phyloP scores from a whole-genome alignment of 2,329 filamentous ascomycete species.

The Dichotomopilus funicola region DNA sequence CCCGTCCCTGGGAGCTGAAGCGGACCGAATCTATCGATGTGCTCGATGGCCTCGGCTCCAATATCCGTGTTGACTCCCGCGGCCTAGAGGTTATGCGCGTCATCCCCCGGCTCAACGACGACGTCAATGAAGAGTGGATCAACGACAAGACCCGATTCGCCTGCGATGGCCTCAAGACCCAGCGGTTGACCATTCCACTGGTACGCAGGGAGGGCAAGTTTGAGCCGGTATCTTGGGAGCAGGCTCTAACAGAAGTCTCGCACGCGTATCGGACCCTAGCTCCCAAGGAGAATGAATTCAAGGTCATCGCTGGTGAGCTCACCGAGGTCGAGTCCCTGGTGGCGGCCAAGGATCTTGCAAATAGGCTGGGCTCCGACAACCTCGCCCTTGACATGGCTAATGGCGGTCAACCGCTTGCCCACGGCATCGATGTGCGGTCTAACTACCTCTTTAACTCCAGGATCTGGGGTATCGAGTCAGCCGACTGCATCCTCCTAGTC shows the following conservation, averaged over 20 bases:
- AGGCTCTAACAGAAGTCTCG: slow-evolving; percentile 81
- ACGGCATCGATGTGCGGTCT: slow-evolving; percentile 86
- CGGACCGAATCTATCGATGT: slow-evolving; percentile 95
- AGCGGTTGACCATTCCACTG: slow-evolving; percentile 86
- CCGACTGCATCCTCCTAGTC: slow-evolving; percentile 84
- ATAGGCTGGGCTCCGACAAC: slow-evolving; percentile 94
- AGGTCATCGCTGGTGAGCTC: slow-evolving; percentile 84
- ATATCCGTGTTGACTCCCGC: slow-evolving; percentile 87
- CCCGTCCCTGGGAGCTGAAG: slow-evolving; percentile 93
- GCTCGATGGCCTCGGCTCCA: slow-evolving; percentile 84
- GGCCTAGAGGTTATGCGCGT: slow-evolving; percentile 96
- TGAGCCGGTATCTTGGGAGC: slow-evolving; percentile 89
- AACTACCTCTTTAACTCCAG: slow-evolving; percentile 97
- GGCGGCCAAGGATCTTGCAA: slow-evolving; percentile 93
- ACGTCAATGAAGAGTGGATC: slow-evolving; percentile 99
- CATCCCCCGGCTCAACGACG: slow-evolving; percentile 87
- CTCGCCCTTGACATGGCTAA: slow-evolving; percentile 84
- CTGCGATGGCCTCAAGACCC: slow-evolving; percentile 92
- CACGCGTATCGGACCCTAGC: slow-evolving; percentile 72
- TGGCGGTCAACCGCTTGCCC: slow-evolving; percentile 76
- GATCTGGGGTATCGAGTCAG: slow-evolving; percentile 89
- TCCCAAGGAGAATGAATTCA: slow-evolving; percentile 90
- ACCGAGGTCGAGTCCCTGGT: slow-evolving; percentile 90
- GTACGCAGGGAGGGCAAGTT: slow-evolving; percentile 87
- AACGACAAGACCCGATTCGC: slow-evolving; percentile 97